These are phyloP conservation scores for Rachicladosporium sp. DNA, from an alignment of 2,329 filamentous ascomycete species.

Conservation along the genomic window DNA sequence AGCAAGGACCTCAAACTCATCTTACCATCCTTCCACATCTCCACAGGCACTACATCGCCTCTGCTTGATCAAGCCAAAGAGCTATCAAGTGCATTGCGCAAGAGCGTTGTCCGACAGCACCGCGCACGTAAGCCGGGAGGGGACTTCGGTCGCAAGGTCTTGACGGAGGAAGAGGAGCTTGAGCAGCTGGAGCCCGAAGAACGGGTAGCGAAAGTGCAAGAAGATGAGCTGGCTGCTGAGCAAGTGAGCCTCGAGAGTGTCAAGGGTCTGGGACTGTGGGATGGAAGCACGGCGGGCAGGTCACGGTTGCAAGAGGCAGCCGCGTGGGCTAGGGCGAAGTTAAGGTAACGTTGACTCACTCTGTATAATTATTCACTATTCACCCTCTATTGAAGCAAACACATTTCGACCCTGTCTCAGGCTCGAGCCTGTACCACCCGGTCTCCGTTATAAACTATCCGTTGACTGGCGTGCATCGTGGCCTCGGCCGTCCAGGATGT, in stretches of 20 bases:
- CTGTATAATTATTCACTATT: no score
- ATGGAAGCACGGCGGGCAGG: slow-evolving; percentile 8
- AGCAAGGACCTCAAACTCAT: slow-evolving; percentile 26
- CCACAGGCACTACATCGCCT: slow-evolving; percentile 25
- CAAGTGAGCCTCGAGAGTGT: slow-evolving; percentile 21
- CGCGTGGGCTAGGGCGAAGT: slow-evolving; percentile 10
- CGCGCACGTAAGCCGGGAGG: slow-evolving; percentile 1
- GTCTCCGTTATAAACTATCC: no score
- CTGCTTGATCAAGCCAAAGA: slow-evolving; percentile 31
- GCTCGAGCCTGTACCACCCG: no score
- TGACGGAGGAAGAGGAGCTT: slow-evolving; percentile 9
- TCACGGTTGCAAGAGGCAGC: slow-evolving; percentile 11
- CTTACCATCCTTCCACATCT: slow-evolving; percentile 31
- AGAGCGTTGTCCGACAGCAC: slow-evolving; percentile 26
- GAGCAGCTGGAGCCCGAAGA: slow-evolving; percentile 13
- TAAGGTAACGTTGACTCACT: slow-evolving; percentile 2
- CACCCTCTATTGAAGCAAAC: no score
- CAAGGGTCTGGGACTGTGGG: slow-evolving; percentile 14
- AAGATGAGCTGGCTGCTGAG: slow-evolving; percentile 28
- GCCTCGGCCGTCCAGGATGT: slow-evolving; percentile 2
- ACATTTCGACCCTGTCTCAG: no score
- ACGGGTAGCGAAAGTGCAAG: slow-evolving; percentile 27
- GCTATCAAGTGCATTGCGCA: slow-evolving; percentile 26
- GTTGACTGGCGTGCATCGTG: neutral
- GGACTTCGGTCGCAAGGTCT: slow-evolving; percentile 10